Evolutionary conservation across 225 moss, liverwort and hornwort genomes (phyloP), one percentile per base, ranked within the genome.

Genomic region (Straminergon stramineum): DNA sequence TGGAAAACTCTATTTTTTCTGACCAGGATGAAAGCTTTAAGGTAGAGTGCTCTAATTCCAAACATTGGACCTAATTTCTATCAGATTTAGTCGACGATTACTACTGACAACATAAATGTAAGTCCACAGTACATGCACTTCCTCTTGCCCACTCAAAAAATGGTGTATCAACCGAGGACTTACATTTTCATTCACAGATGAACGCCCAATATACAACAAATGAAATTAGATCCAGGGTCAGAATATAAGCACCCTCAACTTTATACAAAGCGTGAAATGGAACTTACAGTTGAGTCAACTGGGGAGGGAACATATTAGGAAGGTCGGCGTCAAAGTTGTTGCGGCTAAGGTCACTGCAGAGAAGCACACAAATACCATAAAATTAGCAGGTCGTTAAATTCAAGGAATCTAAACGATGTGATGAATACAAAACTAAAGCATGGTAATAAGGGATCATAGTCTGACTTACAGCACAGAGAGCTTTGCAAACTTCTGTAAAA

Each of bases 381-480:
- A 82, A 55, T 13, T 3, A 22, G 58, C 5, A n/a, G 43, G 23
- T 71, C 41, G 15, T 66, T 56, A 66, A 43, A 60, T 63, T 30
- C 57, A 43, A 34, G n/a, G 86, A 65, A 82, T 35, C 9, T 23
- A 17, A 64, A 56, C 15, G 19, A 56, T n/a, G 39, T 31, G 28
- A 51, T 11, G 14, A 31, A 63, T 18, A 27, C 5, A 60, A 43
- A 81, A 65, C 17, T 3, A 32, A 60, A 84, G 37, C 31, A 53
- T 3, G 26, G 85, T 6, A 73, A 74, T 34, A 45, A 58, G 68
- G 22, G 30, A 19, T 67, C 19, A 5, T 11, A 14, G 69, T 55
- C 41, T 12, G 66, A 68, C 94, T 92, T 89, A 94, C 93, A 94
- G 84, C 63, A 73, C 69, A 52, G 84, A 89, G 76, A 93, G 88